These are phyloP conservation scores for Poa annua DNA, from an alignment of 176 grass and related monocot genomes.

Conservation along the genomic window DNA sequence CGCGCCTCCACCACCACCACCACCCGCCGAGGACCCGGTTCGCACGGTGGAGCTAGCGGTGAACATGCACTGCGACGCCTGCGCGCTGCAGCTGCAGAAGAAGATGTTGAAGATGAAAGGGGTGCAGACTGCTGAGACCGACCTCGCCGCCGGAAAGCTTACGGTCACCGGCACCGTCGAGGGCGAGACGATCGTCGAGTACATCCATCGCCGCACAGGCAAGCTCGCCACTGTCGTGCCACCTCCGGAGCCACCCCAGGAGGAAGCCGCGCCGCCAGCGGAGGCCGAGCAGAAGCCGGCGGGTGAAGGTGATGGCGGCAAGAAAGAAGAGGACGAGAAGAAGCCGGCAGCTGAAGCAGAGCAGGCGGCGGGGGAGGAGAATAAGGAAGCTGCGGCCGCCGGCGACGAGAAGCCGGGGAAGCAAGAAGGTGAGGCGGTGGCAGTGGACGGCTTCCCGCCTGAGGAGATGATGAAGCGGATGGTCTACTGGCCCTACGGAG, in stretches of 20 bases:
- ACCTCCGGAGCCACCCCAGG: conserved; percentile 45
- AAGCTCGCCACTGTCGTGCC: conserved; percentile 67
- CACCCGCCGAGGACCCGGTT: conserved; percentile 48
- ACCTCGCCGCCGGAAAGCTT: conserved; percentile 55
- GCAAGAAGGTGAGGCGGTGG: conserved; percentile 49
- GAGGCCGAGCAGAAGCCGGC: conserved; percentile 44
- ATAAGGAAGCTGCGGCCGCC: conserved; percentile 3
- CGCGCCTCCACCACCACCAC: conserved; percentile 16
- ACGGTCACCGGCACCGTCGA: conserved; percentile 60
- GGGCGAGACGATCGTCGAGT: conserved; percentile 55
- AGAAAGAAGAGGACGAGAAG: conserved; percentile 40
- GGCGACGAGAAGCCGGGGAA: conserved; percentile 39
- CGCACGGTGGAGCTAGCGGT: conserved; percentile 67
- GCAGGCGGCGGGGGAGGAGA: background rate
- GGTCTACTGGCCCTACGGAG: conserved; percentile 58
- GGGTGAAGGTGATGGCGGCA: conserved; percentile 6
- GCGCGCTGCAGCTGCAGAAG: conserved; percentile 64
- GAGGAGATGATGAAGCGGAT: conserved; percentile 72
- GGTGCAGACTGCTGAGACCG: conserved; percentile 58
- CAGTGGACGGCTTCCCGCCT: conserved; percentile 41
- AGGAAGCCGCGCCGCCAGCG: background rate
- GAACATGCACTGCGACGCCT: conserved; percentile 96
- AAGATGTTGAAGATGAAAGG: conserved; percentile 79
- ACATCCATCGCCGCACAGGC: conserved; percentile 65
- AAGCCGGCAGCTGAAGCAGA: background rate